Evolutionary conservation across 768 basidiomycete genomes (phyloP), one percentile per base, ranked within the genome.

Genomic region (Kwoniella dendrophila): DNA sequence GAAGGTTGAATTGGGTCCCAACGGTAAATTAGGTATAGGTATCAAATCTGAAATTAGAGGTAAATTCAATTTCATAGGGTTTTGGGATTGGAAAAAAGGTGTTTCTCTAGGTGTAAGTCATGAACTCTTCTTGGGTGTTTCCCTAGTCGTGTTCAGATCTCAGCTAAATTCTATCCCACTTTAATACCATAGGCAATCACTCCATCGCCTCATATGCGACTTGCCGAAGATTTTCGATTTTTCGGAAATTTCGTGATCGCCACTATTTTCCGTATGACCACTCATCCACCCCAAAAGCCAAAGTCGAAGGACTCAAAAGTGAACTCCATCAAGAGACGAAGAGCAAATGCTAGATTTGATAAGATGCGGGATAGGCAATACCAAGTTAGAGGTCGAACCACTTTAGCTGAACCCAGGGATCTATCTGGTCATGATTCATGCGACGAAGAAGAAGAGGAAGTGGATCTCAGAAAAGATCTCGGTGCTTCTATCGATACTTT

Each of bases 1-100:
- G n/a, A 50, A 50, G 24, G 16, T 27, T 11, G 14, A 50, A 29
- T 14, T 50, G 18, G 48, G 26, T 11, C 48, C 48, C 20, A 20
- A 29, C 16, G 48, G 48, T 18, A 50, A 12, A 11, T 18, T 50
- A 10, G 48, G 48, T 0, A 3, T 50, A 20, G 14, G 27, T 14
- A 14, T 33, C 12, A 24, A 29, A 50, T 18, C 26, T 20, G 20
- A 7, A 16, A 12, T 12, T 50, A 29, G 14, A 14, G 30, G 26
- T 8, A 29, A 50, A n/a, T 33, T 33, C 29, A 18, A 6, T 3
- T 50, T 29, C 12, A 3, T 50, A 29, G 48, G 27, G 4, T 7
- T 50, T 12, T 50, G 48, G 48, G 30, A 50, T 50, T 50, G 48
- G 48, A 50, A 50, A 20, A 50, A 18, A 30, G 48, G 48, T 29